Evolutionary conservation across 371 early-diverging fungal species (phyloP), one percentile per base, ranked within the genome.

Genomic region (Circinella umbellata): DNA sequence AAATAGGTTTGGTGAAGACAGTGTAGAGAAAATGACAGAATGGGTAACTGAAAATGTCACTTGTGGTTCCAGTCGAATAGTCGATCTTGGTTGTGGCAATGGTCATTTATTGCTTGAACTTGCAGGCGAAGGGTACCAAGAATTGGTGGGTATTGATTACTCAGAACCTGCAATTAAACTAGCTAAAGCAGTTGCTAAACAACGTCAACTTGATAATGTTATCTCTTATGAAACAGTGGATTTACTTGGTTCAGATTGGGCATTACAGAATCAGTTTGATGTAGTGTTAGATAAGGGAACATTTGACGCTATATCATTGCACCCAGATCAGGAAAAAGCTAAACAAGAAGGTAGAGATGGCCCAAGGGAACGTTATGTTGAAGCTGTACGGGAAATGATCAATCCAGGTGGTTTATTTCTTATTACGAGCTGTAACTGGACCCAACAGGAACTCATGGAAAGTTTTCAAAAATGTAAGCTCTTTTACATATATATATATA

Each of bases 381-480:
- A 68, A n/a, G 67, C 76, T 9, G 80, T 79, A 9, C 60, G 72
- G 37, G 54, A 71, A 27, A 70, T 79, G 68, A 82, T 85, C 9
- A 73, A 77, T 0, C 66, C 78, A 3, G 80, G 82, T 18, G 77
- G 77, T 0, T 76, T 90, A 13, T 85, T 96, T 27, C 72, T 97
- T 70, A 93, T 97, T 66, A 96, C 97, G 3, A 92, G 92, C 62
- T 97, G 97, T 77, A 97, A 97, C 68, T 97, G 96, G 96, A 95
- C 96, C 3, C 89, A 90, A 68, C 88, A 91, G 17, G 96, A 97
- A 80, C 79, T 97, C 69, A 80, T 89, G 6, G 79, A 80, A 20
- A 74, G 84, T 36, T 94, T 95, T 69, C 69, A 82, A 36, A 75
- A 79, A 48, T 73, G 89, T 90, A 83, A 73, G 87, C 54, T 18